Conservation (phyloP, 2,329 filamentous ascomycete species). For the Colletotrichum agaves region DNA sequence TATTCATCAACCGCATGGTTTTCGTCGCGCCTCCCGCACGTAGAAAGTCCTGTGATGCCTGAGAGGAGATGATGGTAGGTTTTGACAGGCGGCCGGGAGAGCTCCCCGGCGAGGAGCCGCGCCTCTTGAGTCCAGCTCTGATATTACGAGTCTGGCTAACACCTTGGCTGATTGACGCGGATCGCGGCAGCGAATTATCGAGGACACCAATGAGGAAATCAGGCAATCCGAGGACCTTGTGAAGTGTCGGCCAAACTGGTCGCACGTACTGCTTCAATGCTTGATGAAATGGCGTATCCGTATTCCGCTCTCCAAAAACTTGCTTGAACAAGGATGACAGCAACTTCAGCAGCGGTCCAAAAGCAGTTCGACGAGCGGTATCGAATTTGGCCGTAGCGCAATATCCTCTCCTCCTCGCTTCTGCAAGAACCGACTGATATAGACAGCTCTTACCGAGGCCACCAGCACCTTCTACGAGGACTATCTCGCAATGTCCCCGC, state of each 20-base stretch:
- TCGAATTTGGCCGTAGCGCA: conserved; percentile 76
- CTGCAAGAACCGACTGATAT: conserved; percentile 70
- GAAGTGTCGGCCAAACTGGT: conserved; percentile 72
- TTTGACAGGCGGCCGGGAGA: conserved; percentile 49
- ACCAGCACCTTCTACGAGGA: conserved; percentile 69
- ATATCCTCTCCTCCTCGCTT: conserved; percentile 70
- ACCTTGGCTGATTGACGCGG: conserved; percentile 51
- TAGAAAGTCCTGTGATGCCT: conserved; percentile 69
- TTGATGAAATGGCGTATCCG: conserved; percentile 72
- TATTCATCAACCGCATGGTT: conserved; percentile 83
- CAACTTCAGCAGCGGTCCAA: conserved; percentile 72
- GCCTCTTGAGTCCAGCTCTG: conserved; percentile 51
- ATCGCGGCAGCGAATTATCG: conserved; percentile 50
- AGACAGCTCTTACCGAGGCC: conserved; percentile 75
- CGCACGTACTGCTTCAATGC: conserved; percentile 70
- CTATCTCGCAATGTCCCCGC: conserved; percentile 71
- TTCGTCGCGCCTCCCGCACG: conserved; percentile 68
- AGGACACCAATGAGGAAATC: conserved; percentile 74
- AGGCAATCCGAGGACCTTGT: conserved; percentile 69
- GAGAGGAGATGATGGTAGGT: conserved; percentile 54
- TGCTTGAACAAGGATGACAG: conserved; percentile 74
- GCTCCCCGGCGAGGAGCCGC: conserved; percentile 61
- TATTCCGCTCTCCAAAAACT: conserved; percentile 74
- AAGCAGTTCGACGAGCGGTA: conserved; percentile 67
- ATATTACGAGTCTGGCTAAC: conserved; percentile 45